These are phyloP conservation scores for Geotrichum carabidarum DNA, from an alignment of 1,139 yeast species.

Conservation along the genomic window DNA sequence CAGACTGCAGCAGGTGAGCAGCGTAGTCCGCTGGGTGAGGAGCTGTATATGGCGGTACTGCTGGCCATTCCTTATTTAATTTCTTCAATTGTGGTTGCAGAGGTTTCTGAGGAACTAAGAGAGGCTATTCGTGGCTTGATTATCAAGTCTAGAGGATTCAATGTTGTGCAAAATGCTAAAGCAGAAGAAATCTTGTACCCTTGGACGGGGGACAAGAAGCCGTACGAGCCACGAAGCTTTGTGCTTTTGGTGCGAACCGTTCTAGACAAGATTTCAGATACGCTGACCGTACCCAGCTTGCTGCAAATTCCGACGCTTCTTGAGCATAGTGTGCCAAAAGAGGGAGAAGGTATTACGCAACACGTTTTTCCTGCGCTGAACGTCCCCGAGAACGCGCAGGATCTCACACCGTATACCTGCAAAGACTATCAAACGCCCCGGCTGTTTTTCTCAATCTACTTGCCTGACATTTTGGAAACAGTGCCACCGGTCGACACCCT, in stretches of 20 bases:
- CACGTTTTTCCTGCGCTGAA: slow-evolving; percentile 42
- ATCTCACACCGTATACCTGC: slow-evolving; percentile 19
- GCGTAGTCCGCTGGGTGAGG: slow-evolving; percentile 55
- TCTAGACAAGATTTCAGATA: slow-evolving; percentile 23
- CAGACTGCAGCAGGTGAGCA: slow-evolving; percentile 37
- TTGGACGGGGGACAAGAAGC: slow-evolving; percentile 43
- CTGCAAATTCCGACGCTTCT: slow-evolving; percentile 14
- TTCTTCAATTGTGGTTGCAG: slow-evolving; percentile 14
- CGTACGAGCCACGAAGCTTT: slow-evolving; percentile 53
- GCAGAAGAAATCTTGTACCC: slow-evolving; percentile 38
- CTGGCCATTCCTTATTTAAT: slow-evolving; percentile 59
- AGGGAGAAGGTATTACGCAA: slow-evolving; percentile 16
- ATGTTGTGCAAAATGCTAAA: slow-evolving; percentile 16
- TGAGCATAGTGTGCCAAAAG: slow-evolving; percentile 22
- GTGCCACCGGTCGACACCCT: slow-evolving; percentile 64
- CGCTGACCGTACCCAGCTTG: slow-evolving; percentile 15
- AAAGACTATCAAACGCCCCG: slow-evolving; percentile 45
- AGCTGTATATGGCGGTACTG: slow-evolving; percentile 58
- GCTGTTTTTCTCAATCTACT: slow-evolving; percentile 60
- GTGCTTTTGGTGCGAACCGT: slow-evolving; percentile 54
- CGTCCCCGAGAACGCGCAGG: slow-evolving; percentile 29
- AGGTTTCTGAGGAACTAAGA: slow-evolving; percentile 6
- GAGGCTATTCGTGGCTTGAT: slow-evolving; percentile 20
- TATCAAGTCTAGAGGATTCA: slow-evolving; percentile 24
- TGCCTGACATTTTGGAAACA: slow-evolving; percentile 55